Percentiles rank a stretch among this genome's conserved stretches.
Conservation (phyloP, 305 asterid species). For the Fraxinus ornus region DNA sequence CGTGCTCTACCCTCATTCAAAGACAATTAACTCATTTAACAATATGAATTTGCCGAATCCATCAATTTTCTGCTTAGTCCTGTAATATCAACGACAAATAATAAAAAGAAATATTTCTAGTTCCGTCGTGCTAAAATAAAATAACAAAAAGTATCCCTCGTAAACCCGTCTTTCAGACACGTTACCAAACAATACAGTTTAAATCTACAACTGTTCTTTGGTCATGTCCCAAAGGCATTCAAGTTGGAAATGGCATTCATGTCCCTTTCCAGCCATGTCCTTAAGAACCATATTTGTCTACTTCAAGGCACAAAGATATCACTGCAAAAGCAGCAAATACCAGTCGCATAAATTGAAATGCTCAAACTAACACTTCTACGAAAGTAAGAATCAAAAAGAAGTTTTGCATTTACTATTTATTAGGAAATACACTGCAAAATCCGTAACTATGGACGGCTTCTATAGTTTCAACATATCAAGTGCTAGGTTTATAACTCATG, state of each 20-base stretch:
- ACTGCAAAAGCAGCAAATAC: neutral
- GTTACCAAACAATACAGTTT: neutral
- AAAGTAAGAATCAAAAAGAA: neutral
- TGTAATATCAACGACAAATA: neutral
- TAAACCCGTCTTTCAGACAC: neutral
- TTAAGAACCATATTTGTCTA: neutral
- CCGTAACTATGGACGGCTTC: neutral
- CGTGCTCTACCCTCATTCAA: neutral
- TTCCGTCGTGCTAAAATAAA: neutral
- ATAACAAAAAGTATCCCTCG: neutral
- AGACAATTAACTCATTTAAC: neutral
- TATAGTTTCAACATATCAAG: neutral
- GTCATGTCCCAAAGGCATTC: neutral
- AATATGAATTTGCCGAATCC: neutral
- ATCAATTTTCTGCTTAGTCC: neutral
- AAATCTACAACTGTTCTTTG: neutral
- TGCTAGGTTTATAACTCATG: neutral
- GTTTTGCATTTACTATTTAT: neutral
- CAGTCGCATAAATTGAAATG: neutral
- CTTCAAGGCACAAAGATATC: neutral
- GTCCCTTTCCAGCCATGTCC: neutral
- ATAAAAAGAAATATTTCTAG: neutral
- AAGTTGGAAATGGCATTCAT: neutral
- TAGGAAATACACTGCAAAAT: neutral
- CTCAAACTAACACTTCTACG: neutral